phyloP scores from a whole-genome alignment of 441 rosid species.

The Bocquillonia castaneifolia region DNA sequence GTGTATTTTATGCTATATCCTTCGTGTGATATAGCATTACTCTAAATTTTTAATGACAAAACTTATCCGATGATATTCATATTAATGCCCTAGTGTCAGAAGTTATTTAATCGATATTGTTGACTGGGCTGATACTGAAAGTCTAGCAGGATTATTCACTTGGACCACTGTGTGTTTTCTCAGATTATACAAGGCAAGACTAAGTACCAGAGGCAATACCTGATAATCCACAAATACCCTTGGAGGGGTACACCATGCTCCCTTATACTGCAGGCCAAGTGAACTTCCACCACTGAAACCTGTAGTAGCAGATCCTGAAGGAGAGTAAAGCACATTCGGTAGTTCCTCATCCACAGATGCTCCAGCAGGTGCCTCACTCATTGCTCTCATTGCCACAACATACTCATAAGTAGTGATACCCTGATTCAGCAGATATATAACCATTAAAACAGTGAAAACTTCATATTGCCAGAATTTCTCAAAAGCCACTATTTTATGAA shows the following conservation, averaged over 20 bases:
- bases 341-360: constrained; percentile 61
- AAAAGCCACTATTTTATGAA: background rate
- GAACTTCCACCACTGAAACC: constrained; percentile 92
- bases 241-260: constrained; percentile 95
- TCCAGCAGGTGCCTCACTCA: constrained; percentile 71
- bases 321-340: constrained; percentile 62
- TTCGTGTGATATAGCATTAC: no score
- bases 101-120: background rate
- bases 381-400: constrained; percentile 90
- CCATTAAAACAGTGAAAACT: background rate
- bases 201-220: constrained; percentile 36
- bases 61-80: background rate
- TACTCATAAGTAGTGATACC: constrained; percentile 96
- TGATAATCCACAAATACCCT: constrained; percentile 90
- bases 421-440: constrained; percentile 29
- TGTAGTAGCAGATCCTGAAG: constrained; percentile 80
- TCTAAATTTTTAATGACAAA: no score
- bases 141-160: background rate
- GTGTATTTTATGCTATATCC: no score
- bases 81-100: background rate
- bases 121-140: background rate
- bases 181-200: background rate
- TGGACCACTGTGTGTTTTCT: background rate
- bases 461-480: background rate
- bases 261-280: constrained; percentile 77